Conservation (phyloP, 2,329 filamentous ascomycete species). For the Hyphodiscus sp. region DNA sequence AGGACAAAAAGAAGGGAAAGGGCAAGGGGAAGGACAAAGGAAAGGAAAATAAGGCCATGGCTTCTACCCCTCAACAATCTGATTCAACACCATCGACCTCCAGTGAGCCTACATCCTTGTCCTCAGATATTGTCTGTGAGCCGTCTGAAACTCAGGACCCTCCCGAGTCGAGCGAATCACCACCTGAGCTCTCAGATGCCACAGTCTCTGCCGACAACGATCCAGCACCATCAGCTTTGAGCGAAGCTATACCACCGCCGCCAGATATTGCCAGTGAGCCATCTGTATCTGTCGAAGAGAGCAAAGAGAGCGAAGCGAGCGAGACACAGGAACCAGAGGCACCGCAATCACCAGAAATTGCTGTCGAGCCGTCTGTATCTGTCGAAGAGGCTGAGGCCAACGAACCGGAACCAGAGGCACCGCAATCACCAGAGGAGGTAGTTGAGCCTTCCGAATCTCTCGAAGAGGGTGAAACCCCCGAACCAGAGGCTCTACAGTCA, state of each 20-base stretch:
- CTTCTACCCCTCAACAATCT: neutral
- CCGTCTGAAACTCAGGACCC: neutral
- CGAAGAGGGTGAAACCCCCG: too few species aligned
- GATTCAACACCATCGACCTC: neutral
- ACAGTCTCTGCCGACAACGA: too few species aligned
- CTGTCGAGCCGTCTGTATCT: too few species aligned
- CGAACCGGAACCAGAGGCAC: neutral
- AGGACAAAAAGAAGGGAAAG: neutral
- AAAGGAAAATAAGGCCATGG: neutral
- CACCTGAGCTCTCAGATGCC: neutral
- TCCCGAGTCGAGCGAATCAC: neutral
- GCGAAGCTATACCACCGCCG: too few species aligned
- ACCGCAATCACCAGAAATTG: too few species aligned
- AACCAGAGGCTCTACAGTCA: too few species aligned
- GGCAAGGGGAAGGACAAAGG: slow-evolving; percentile 3
- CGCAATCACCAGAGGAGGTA: too few species aligned
- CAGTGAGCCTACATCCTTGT: neutral
- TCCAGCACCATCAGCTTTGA: too few species aligned
- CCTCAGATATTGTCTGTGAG: neutral
- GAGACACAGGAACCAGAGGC: too few species aligned
- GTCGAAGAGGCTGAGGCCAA: neutral
- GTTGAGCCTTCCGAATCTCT: neutral
- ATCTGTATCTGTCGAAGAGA: too few species aligned
- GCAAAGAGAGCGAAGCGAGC: too few species aligned
- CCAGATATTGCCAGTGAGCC: too few species aligned